A percentile compares a stretch with the other conserved stretches of the same genome.
phyloP scores from a whole-genome alignment of 2,329 filamentous ascomycete species.

The Rutstroemia sp. region DNA sequence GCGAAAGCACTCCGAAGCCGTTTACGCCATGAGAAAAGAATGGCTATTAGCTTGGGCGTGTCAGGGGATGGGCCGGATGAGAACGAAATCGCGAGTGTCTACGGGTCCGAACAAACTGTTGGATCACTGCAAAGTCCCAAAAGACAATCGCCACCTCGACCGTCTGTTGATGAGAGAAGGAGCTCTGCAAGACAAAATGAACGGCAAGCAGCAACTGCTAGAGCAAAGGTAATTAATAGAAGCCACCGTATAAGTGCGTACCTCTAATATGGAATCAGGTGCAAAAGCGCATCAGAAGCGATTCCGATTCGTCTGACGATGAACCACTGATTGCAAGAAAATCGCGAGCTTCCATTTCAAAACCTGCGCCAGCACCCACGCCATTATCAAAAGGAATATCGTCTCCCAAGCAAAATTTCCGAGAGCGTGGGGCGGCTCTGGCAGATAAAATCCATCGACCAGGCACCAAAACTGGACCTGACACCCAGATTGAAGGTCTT shows the following conservation, averaged over 20 bases:
- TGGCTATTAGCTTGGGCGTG: no score
- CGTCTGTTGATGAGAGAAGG: neutral
- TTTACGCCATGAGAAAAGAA: neutral
- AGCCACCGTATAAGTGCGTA: neutral
- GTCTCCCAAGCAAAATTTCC: neutral
- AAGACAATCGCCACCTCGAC: conserved; percentile 10
- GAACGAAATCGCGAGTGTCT: neutral
- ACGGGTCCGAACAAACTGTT: neutral
- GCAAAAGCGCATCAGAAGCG: neutral
- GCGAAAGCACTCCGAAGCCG: conserved; percentile 11
- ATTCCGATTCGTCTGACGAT: conserved; percentile 1
- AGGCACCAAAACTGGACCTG: neutral
- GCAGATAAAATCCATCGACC: neutral
- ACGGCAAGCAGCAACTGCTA: neutral
- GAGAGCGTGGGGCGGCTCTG: neutral
- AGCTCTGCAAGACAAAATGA: neutral
- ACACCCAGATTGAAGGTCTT: neutral
- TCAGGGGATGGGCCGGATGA: neutral
- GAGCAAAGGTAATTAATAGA: neutral
- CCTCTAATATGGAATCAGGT: neutral
- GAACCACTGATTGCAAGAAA: neutral
- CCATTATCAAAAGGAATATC: neutral
- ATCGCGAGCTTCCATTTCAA: neutral
- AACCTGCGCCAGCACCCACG: neutral
- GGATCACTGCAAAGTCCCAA: neutral